A percentile compares a stretch with the other conserved stretches of the same genome.
Conservation (phyloP, 768 basidiomycete species). For the Xerocomus potaroensis region DNA sequence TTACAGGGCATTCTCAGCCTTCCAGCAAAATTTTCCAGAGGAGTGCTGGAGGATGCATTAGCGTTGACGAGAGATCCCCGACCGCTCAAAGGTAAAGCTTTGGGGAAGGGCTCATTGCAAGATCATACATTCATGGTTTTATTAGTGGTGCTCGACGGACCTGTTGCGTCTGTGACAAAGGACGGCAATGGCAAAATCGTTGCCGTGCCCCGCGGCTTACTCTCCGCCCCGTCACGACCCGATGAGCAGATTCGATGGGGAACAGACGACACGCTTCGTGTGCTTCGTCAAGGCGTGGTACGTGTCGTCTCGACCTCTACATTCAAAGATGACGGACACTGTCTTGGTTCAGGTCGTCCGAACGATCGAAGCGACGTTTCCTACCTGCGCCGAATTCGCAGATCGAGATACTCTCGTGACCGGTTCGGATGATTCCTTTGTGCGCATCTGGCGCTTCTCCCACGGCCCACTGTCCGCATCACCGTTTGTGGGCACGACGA, state of each 20-base stretch:
- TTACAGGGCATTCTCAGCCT: conserved; percentile 69
- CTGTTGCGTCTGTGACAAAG: conserved; percentile 42
- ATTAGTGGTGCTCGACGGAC: conserved; percentile 38
- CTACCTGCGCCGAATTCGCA: conserved; percentile 74
- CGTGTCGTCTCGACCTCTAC: neutral
- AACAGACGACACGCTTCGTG: conserved; percentile 51
- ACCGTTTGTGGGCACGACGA: conserved; percentile 19
- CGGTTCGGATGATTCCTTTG: conserved; percentile 72
- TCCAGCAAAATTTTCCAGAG: conserved; percentile 66
- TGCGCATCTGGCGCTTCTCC: conserved; percentile 75
- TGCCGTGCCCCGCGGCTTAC: conserved; percentile 55
- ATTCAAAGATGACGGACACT: neutral
- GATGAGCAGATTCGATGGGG: conserved; percentile 75
- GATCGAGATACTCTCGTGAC: conserved; percentile 72
- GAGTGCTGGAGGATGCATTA: conserved; percentile 81
- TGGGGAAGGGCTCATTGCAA: neutral
- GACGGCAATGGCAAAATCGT: conserved; percentile 47
- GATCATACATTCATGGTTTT: conserved; percentile 10
- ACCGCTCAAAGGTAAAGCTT: conserved; percentile 53
- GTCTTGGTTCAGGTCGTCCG: conserved; percentile 53
- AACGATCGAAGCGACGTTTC: conserved; percentile 69
- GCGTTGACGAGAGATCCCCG: conserved; percentile 55
- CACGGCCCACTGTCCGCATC: conserved; percentile 26
- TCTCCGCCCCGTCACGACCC: conserved; percentile 54
- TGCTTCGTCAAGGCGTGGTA: conserved; percentile 62